A percentile compares a stretch with the other conserved stretches of the same genome.
Conservation (phyloP, 495 filamentous ascomycete genomes). For the Penicillium manginii region DNA sequence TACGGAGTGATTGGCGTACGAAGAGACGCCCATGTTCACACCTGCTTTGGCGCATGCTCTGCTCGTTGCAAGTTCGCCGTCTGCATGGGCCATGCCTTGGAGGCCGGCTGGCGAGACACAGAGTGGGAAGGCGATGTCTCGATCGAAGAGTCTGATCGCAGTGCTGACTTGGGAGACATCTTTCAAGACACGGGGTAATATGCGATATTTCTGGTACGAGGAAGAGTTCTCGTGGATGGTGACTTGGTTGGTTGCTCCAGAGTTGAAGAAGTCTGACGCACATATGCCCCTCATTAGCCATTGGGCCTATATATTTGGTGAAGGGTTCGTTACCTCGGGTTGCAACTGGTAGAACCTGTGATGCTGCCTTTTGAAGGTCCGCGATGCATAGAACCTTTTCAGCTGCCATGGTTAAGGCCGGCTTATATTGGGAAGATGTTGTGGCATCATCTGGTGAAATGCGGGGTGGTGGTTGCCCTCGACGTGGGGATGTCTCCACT, state of each 20-base stretch:
- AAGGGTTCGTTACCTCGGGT: constrained; percentile 18
- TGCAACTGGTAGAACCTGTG: constrained; percentile 10
- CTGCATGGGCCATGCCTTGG: constrained; percentile 63
- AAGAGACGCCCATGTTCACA: constrained; percentile 59
- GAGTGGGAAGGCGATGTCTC: constrained; percentile 34
- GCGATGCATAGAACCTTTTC: constrained; percentile 25
- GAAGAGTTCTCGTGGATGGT: constrained; percentile 49
- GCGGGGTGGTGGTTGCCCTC: not conserved
- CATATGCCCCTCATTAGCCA: constrained; percentile 10
- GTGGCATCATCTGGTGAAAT: not conserved
- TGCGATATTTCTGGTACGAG: constrained; percentile 48
- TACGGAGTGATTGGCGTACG: constrained; percentile 44
- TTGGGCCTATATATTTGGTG: not conserved
- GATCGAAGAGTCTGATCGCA: constrained; percentile 46
- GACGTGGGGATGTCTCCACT: constrained; percentile 9
- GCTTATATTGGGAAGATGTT: not conserved
- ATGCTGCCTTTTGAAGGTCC: constrained; percentile 24
- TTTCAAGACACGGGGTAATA: constrained; percentile 53
- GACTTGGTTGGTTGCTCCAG: constrained; percentile 48
- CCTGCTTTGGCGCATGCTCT: constrained; percentile 54
- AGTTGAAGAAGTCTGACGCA: constrained; percentile 50
- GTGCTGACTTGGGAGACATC: constrained; percentile 53
- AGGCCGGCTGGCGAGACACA: constrained; percentile 66
- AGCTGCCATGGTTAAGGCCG: constrained; percentile 8
- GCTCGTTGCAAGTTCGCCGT: constrained; percentile 69